Evolutionary conservation across 306 rosid genomes (phyloP).

Genomic region (Sindora glabra): DNA sequence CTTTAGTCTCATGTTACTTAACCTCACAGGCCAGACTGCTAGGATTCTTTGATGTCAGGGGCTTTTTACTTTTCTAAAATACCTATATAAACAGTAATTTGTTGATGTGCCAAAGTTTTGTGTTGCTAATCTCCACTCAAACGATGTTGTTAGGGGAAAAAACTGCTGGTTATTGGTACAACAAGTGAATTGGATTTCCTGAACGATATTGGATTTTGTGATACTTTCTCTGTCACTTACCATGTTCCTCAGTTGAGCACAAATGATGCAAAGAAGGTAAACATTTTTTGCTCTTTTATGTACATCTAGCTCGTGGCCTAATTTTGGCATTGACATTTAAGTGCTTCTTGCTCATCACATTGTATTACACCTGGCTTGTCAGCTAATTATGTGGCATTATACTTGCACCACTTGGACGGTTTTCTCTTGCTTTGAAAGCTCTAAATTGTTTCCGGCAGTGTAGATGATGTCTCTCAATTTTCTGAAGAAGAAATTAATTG

Average conservation of each 20-base stretch:
- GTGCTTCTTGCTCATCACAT: too few relatives aligned
- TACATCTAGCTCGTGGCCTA: too few relatives aligned
- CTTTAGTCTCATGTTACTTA: too few relatives aligned
- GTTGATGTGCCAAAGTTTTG: neutral
- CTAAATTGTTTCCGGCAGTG: neutral
- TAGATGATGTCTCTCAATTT: neutral
- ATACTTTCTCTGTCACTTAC: constrained; percentile 73
- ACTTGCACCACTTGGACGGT: neutral
- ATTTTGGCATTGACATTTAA: too few relatives aligned
- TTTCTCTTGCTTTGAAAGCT: neutral
- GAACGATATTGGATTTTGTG: constrained; percentile 72
- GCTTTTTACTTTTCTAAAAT: neutral
- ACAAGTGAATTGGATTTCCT: constrained; percentile 84
- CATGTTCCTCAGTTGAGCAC: constrained; percentile 63
- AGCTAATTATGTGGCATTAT: constrained; percentile 1
- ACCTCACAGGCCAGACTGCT: too few relatives aligned
- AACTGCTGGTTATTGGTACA: constrained; percentile 85
- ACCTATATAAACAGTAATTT: neutral
- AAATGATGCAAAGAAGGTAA: constrained; percentile 78
- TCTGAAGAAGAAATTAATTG: neutral
- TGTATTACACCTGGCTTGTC: neutral
- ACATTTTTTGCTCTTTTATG: constrained; percentile 7
- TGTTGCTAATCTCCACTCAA: neutral
- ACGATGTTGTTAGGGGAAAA: constrained; percentile 66
- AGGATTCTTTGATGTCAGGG: neutral